A percentile compares a stretch with the other conserved stretches of the same genome.
These are phyloP conservation scores for Salix caprea DNA, from an alignment of 345 rosid genomes.

Conservation along the genomic window DNA sequence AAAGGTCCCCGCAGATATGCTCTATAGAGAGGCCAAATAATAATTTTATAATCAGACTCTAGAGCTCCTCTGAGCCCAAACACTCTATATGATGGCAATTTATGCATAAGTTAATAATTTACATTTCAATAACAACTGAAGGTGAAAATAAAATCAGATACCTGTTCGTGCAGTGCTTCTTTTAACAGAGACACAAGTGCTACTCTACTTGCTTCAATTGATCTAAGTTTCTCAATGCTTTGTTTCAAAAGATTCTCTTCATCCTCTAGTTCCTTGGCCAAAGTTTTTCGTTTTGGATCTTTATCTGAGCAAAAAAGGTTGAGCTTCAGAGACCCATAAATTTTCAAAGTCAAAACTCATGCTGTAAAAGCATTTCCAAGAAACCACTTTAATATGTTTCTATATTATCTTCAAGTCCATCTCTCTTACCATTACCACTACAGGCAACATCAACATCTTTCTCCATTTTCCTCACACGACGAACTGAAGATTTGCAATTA, in stretches of 20 bases:
- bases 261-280: constrained; percentile 67
- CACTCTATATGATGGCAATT: not conserved
- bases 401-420: not conserved
- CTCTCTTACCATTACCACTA: constrained; percentile 41
- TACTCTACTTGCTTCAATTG: constrained; percentile 64
- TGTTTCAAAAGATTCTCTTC: constrained; percentile 71
- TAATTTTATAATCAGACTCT: not conserved
- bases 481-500: constrained; percentile 68
- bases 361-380: not conserved
- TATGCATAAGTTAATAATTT: not conserved
- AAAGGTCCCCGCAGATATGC: not conserved
- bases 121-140: not conserved
- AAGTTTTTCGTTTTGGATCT: constrained; percentile 50
- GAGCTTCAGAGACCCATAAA: constrained; percentile 13
- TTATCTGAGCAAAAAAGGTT: constrained; percentile 38
- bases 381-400: not conserved
- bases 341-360: constrained; percentile 9
- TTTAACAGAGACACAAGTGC: constrained; percentile 76
- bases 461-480: constrained; percentile 75
- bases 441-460: constrained; percentile 66
- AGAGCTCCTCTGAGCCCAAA: not conserved
- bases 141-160: constrained; percentile 14
- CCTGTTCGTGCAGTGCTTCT: constrained; percentile 81
- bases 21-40: not conserved
- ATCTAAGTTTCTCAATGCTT: constrained; percentile 74